Percentiles rank a stretch among this genome's conserved stretches.
These are phyloP conservation scores for Anisodus tanguticus DNA, from an alignment of 257 asterid species.

Conservation along the genomic window DNA sequence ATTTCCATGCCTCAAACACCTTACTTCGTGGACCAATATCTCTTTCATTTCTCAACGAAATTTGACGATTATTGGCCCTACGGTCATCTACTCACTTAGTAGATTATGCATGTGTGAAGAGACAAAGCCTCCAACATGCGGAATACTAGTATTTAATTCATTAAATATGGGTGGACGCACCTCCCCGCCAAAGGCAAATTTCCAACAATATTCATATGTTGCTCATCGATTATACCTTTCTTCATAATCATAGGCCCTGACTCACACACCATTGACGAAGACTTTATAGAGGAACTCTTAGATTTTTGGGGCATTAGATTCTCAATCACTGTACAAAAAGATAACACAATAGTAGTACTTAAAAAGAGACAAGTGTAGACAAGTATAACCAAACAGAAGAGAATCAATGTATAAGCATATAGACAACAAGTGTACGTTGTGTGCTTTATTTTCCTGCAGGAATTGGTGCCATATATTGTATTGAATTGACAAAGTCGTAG, in stretches of 20 bases:
- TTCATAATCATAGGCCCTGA: background rate
- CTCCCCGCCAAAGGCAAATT: too few species aligned
- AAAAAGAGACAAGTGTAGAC: background rate
- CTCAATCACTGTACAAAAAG: background rate
- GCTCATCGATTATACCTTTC: background rate
- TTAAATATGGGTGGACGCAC: too few species aligned
- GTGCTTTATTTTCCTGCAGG: background rate
- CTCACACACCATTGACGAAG: too few species aligned
- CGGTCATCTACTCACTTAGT: too few species aligned
- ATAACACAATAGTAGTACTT: background rate
- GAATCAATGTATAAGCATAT: background rate
- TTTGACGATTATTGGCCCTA: too few species aligned
- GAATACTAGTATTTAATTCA: too few species aligned
- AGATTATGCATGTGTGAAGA: too few species aligned
- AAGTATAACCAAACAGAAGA: background rate
- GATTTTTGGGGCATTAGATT: background rate
- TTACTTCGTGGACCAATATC: too few species aligned
- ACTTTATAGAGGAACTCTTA: background rate
- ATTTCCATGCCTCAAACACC: too few species aligned
- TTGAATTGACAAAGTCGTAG: slow-evolving; percentile 1
- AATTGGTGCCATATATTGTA: slow-evolving; percentile 1
- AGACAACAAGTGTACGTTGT: background rate
- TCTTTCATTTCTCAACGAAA: too few species aligned
- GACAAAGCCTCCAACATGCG: too few species aligned
- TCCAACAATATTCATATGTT: background rate